Base-by-base conservation (phyloP, 805 yeast species). In the Yarrowia sp. region DNA sequence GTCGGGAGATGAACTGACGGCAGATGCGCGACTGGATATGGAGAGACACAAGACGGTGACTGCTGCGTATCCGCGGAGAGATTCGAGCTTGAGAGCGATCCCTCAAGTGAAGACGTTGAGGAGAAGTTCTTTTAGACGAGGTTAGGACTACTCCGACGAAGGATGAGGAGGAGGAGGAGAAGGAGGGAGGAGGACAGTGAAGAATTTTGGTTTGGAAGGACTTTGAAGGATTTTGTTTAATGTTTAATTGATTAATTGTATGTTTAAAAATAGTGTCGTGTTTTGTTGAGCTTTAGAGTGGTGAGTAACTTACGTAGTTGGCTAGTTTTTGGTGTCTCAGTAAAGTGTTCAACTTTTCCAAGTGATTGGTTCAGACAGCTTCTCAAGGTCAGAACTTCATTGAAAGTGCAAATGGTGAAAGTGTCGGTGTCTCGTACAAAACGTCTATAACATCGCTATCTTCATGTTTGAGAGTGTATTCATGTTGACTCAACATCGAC, bases 1-100 rank as follows among this genome's bases (percentile, higher is more conserved):
- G 36, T 41, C 68, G 12, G 71, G 66, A 42, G 69, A 56, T 3
- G 69, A 70, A 16, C 72, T 71, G 63, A 35, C 48, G 4, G 65
- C 70, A 2, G 69, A 63, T 26, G 46, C 56, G 5, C 2, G 67
- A 12, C 7, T 59, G 42, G 65, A 59, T 15, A 59, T 59, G 65
- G 65, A 59, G 42, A 15, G 65, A 7, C 65, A 59, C 42, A 59
- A 35, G 42, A 59, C 65, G 16, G 65, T 59, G 11, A 59, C 65
- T 16, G 65, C 65, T 12, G 38, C 48, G 16, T 56, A 56, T 16
- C 65, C 65, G 8, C 26, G 65, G 2, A 9, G 65, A n/a, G 65
- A 59, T 2, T 16, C 42, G 36, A 35, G 43, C 4, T 9, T 59
- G 50, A 9, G 65, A 32, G 50, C 65, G 8, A 59, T 59, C 11